Evolutionary conservation across 2,329 filamentous ascomycete genomes (phyloP).

Genomic region (Alternaria angustiovoidea): DNA sequence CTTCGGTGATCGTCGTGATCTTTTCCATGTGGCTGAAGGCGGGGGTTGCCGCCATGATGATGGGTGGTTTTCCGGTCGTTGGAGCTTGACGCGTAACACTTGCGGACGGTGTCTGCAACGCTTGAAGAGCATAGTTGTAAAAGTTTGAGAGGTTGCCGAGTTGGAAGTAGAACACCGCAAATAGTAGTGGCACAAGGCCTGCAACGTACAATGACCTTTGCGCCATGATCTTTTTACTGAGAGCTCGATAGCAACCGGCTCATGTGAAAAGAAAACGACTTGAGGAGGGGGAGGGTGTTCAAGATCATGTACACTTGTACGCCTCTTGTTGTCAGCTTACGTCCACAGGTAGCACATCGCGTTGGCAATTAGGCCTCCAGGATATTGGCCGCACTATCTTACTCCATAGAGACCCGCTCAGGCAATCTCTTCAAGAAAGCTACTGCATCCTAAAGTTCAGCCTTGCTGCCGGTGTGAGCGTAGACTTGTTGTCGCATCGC

Average conservation of each 20-base stretch:
- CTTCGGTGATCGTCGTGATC: slow-evolving; percentile 42
- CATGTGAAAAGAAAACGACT: neutral
- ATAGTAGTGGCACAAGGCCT: neutral
- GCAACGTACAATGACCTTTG: slow-evolving; percentile 1
- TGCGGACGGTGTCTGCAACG: neutral
- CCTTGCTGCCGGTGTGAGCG: neutral
- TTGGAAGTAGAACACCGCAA: neutral
- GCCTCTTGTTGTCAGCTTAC: neutral
- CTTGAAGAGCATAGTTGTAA: neutral
- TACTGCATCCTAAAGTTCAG: neutral
- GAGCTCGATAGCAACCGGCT: neutral
- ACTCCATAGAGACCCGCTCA: neutral
- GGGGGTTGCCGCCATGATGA: slow-evolving; percentile 27
- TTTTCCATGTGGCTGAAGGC: slow-evolving; percentile 34
- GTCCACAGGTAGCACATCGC: neutral
- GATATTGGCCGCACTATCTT: neutral
- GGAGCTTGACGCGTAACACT: neutral
- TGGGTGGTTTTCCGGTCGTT: slow-evolving; percentile 18
- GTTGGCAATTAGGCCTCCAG: slow-evolving; percentile 1
- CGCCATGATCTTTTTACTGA: neutral
- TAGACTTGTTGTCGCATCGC: neutral
- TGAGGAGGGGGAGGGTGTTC: neutral
- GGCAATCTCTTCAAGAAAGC: neutral
- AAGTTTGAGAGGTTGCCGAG: neutral
- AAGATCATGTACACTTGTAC: neutral